A percentile compares a stretch with the other conserved stretches of the same genome.
phyloP scores from a whole-genome alignment of 176 grass and related monocot genomes.

The Ensete ventricosum region DNA sequence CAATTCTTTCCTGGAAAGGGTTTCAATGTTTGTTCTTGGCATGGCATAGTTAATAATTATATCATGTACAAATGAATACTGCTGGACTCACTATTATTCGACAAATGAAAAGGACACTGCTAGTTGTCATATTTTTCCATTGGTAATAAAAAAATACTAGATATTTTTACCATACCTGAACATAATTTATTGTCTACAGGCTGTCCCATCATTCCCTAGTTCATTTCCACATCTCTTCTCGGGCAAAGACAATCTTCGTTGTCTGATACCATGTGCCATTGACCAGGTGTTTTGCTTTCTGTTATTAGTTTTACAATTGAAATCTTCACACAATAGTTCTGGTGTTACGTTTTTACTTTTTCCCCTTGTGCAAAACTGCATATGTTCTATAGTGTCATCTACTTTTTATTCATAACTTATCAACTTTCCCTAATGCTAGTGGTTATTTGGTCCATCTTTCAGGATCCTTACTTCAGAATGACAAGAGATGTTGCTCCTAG shows the following conservation, averaged over 20 bases:
- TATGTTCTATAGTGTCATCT: too few species aligned
- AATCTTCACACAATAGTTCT: too few species aligned
- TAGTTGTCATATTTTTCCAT: background rate
- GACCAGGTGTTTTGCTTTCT: background rate
- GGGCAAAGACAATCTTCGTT: constrained; percentile 61
- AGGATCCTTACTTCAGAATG: constrained; percentile 99
- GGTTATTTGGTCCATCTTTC: constrained; percentile 9
- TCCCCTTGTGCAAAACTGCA: too few species aligned
- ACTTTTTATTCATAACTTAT: background rate
- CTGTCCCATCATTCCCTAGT: constrained; percentile 88
- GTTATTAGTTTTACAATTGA: background rate
- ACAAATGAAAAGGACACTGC: background rate
- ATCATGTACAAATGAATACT: background rate
- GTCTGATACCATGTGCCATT: constrained; percentile 71
- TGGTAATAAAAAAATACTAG: background rate
- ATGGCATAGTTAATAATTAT: background rate
- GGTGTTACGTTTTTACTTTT: too few species aligned
- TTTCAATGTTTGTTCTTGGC: background rate
- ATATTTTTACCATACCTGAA: background rate
- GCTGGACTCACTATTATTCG: background rate
- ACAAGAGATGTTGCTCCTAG: constrained; percentile 97
- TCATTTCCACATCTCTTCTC: constrained; percentile 86
- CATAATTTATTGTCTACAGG: constrained; percentile 29
- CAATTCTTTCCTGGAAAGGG: background rate
- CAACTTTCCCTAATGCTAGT: background rate